Evolutionary conservation across 78 protist species (phyloP).

Genomic region (Ministeria vibrans): DNA sequence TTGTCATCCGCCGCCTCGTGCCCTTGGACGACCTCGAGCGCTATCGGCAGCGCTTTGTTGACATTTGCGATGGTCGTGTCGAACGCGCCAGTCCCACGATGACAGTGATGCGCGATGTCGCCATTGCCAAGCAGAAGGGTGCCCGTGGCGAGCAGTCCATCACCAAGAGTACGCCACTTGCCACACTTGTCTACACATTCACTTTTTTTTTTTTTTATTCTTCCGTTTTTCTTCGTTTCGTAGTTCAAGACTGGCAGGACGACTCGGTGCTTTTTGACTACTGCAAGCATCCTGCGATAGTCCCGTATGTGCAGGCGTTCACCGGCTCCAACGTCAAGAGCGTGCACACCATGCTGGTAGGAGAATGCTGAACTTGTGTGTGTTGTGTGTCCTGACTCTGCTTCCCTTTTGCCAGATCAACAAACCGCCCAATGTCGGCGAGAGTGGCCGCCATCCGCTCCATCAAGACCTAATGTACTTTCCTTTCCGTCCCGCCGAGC

Average conservation of each 20-base stretch:
- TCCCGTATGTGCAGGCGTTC: constrained; percentile 5
- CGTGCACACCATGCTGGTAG: constrained; percentile 28
- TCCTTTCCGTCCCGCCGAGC: neutral
- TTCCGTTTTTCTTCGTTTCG: no score
- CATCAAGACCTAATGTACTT: constrained; percentile 11
- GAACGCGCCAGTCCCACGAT: neutral
- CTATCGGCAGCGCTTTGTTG: neutral
- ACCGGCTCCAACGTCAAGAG: neutral
- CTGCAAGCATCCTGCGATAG: constrained; percentile 9
- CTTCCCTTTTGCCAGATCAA: no score
- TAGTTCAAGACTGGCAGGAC: constrained; percentile 23
- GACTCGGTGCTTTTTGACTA: constrained; percentile 1
- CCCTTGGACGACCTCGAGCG: neutral
- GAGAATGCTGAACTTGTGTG: no score
- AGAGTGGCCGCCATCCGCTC: constrained; percentile 4
- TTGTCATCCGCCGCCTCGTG: neutral
- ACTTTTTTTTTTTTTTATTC: no score
- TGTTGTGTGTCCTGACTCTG: no score
- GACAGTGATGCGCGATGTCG: constrained; percentile 24
- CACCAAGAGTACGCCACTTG: no score
- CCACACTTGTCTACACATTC: no score
- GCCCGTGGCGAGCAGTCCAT: neutral
- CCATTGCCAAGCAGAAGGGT: neutral
- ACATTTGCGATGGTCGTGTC: neutral
- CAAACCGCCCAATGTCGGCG: constrained; percentile 14